Base-by-base conservation (phyloP, 306 rosid species). In the Senna tora region DNA sequence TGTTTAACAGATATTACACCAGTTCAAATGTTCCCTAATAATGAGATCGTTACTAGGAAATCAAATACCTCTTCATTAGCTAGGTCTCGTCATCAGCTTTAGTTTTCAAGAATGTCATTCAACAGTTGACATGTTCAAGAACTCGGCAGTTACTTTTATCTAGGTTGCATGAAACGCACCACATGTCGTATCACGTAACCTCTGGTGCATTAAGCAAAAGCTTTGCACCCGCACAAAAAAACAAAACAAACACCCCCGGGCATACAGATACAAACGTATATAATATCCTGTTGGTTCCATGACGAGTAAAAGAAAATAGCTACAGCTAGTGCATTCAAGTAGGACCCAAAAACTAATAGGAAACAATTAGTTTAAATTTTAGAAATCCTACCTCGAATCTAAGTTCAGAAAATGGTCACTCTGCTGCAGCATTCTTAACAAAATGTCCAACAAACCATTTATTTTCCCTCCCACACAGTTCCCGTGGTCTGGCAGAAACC, bases 401-500 rank as follows among this genome's bases (percentile, higher is more conserved):
- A 47, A 61, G 52, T 66, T 75, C 17, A 78, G 80, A 55, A 72
- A 83, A 67, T 59, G 46, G 60, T 79, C 89, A 19, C 84, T 76
- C 65, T 72, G 75, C 70, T 59, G 84, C 74, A 91, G 60, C 83
- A 86, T 80, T 81, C 54, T 69, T 71, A 80, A 75, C 72, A 89
- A 74, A 77, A 82, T 65, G 50, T 79, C 84, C 84, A 90, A 82
- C 69, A 94, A 80, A 68, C 77, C 84, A 65, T 50, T 70, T 79
- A 91, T 72, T 56, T 82, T 49, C 79, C 67, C 42, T 34, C 65
- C 34, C 53, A 60, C 81, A 39, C 67, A 80, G 75, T 69, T 83
- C 69, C 85, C 89, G 61, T 49, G 83, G 74, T 82, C 86, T 15
- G 92, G 92, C 79, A 94, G 83, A 82, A 72, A 86, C 77, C 92